Percentiles rank a stretch among this genome's conserved stretches.
These are phyloP conservation scores for Exobasidium rhododendri DNA, from an alignment of 1,284 basidiomycete genomes.

Conservation along the genomic window DNA sequence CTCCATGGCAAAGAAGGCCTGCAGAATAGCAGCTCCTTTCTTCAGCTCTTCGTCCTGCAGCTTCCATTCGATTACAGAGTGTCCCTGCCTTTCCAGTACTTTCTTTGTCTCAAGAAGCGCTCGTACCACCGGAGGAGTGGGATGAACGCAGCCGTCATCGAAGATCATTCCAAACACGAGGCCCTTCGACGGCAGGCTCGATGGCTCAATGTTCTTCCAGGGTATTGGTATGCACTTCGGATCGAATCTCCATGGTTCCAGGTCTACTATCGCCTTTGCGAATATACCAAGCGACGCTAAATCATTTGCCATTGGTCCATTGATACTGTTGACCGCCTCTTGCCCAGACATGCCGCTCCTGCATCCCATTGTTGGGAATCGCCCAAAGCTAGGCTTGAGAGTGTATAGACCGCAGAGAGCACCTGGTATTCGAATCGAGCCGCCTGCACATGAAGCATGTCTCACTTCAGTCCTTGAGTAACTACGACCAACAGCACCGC, in stretches of 20 bases:
- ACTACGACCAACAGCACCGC: no score
- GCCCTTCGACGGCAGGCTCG: conserved; percentile 11
- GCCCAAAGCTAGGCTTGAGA: conserved; percentile 29
- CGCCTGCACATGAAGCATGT: no score
- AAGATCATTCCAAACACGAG: conserved; percentile 66
- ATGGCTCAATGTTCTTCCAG: conserved; percentile 23
- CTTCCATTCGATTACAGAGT: conserved; percentile 62
- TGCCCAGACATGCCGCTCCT: conserved; percentile 30
- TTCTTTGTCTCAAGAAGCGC: conserved; percentile 64
- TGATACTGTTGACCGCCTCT: conserved; percentile 29
- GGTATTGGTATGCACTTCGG: conserved; percentile 34
- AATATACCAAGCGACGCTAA: conserved; percentile 30
- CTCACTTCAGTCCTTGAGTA: no score
- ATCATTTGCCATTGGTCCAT: conserved; percentile 32
- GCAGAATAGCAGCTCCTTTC: conserved; percentile 17
- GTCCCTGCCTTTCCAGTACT: conserved; percentile 66
- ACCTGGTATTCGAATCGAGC: conserved; percentile 11
- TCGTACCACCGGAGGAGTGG: conserved; percentile 69
- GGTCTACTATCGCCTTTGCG: conserved; percentile 27
- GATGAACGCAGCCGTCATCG: conserved; percentile 65
- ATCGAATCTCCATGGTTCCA: conserved; percentile 31
- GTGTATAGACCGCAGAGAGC: conserved; percentile 26
- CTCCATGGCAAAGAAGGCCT: conserved; percentile 31
- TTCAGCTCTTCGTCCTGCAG: conserved; percentile 21
- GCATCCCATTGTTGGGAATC: conserved; percentile 27